Evolutionary conservation across 352 stramenopile genomes (phyloP), one percentile per base, ranked within the genome.

Genomic region (Thalassiosira hispida): DNA sequence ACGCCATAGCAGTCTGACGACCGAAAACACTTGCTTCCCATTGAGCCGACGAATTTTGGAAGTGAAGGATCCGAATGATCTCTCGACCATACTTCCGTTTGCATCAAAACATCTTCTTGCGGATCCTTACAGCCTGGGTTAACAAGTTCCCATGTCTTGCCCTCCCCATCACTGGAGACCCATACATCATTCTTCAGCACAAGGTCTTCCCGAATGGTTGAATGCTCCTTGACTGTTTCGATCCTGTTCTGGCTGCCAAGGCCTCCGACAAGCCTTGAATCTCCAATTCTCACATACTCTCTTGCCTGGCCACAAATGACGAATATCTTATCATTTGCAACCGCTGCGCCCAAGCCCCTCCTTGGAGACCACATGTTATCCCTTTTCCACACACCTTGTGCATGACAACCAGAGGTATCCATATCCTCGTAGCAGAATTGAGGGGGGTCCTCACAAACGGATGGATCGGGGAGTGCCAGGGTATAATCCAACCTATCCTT

Each of bases 151-250:
- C 90, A 95, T 23, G 60, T 83, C 8, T 38, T 29, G 12, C 89
- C 89, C 29, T 56, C 23, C 20, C 76, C 73, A 63, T 94, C 87
- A 51, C 81, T 64, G 22, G 78, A 91, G 8, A 65, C 75, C 90
- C 90, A 95, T n/a, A 95, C 73, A 66, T 95, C 90, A 71, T 92
- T 94, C 69, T 92, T 93, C 11, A 94, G 49, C 23, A 88, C 44
- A 25, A 80, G 51, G 40, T 85, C 72, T 72, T 95, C 89, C 11
- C 89, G 69, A 31, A 82, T 83, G 0, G 72, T 90, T 14, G 69
- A 81, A 62, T 85, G 60, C 14, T 90, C 77, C 46, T 44, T 71
- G n/a, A 77, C 35, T 27, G 72, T 81, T 63, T 85, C 67, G 53
- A 87, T 57, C 46, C 80, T 80, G 11, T 80, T 73, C 33, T 77